phyloP scores from a whole-genome alignment of 768 basidiomycete species.

The Trametes cingulata region DNA sequence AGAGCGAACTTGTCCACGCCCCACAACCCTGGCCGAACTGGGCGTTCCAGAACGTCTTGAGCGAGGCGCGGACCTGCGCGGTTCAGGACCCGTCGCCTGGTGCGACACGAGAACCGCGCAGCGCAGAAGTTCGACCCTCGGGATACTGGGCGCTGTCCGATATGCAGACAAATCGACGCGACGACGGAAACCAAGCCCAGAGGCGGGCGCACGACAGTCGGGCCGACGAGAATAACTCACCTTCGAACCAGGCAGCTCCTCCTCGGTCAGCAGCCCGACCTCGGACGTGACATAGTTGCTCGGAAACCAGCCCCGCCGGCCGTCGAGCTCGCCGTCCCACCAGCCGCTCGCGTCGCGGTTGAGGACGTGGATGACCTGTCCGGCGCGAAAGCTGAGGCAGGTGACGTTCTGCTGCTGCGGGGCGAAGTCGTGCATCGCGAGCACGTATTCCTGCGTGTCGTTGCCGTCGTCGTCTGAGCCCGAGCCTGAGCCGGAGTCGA shows the following conservation, averaged over 20 bases:
- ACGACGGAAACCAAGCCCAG: background rate
- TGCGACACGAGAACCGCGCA: background rate
- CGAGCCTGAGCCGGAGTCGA: conserved; percentile 11
- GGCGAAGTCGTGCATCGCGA: conserved; percentile 90
- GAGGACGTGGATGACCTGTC: conserved; percentile 89
- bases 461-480: conserved; percentile 17
- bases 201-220: background rate
- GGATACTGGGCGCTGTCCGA: background rate
- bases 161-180: background rate
- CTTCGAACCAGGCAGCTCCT: conserved; percentile 46
- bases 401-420: conserved; percentile 72
- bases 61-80: background rate
- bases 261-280: conserved; percentile 56
- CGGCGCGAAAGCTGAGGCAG: conserved; percentile 86
- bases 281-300: conserved; percentile 90
- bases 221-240: conserved; percentile 35
- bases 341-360: conserved; percentile 88
- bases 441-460: conserved; percentile 63
- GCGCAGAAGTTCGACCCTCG: too few relatives aligned
- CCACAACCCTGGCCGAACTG: background rate
- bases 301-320: conserved; percentile 94
- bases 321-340: conserved; percentile 98
- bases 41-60: background rate
- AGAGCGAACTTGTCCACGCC: background rate
- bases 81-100: background rate